phyloP scores from a whole-genome alignment of 306 rosid species.

The Castanea mollissima region DNA sequence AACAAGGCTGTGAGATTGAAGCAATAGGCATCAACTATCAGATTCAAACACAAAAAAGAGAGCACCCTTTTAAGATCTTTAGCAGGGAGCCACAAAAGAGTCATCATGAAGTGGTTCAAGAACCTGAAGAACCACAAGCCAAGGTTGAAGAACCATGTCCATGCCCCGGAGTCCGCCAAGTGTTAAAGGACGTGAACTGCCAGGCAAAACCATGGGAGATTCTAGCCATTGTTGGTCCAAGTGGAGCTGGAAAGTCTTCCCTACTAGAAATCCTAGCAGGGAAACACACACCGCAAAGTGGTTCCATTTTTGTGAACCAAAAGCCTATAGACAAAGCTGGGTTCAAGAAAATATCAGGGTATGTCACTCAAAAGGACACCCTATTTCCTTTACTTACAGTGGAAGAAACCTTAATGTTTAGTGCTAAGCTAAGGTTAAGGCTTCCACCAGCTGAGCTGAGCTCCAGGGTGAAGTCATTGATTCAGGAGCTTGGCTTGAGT shows the following conservation, averaged over 20 bases:
- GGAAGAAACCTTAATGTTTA: conserved; percentile 84
- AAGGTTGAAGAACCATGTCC: conserved; percentile 22
- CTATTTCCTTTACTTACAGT: conserved; percentile 83
- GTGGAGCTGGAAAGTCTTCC: conserved; percentile 94
- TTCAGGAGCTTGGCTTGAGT: conserved; percentile 70
- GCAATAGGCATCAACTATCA: conserved; percentile 69
- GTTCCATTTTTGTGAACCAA: conserved; percentile 62
- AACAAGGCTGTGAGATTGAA: conserved; percentile 82
- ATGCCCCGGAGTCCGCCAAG: conserved; percentile 43
- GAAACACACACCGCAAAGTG: conserved; percentile 52
- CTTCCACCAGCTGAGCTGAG: conserved; percentile 42
- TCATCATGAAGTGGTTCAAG: conserved; percentile 24
- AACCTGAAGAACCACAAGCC: conserved; percentile 27
- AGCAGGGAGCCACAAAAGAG: conserved; percentile 31
- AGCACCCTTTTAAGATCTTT: conserved; percentile 49
- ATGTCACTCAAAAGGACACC: conserved; percentile 81
- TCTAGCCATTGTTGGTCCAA: conserved; percentile 90
- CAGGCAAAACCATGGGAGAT: conserved; percentile 73
- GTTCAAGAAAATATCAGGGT: conserved; percentile 79
- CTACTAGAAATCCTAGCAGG: conserved; percentile 87
- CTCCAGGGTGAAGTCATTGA: conserved; percentile 61
- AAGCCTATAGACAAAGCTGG: conserved; percentile 51
- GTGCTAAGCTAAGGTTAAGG: conserved; percentile 62
- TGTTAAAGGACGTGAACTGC: conserved; percentile 61
- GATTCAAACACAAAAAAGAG: conserved; percentile 42